Conservation (phyloP, 1,139 yeast species). For the Hyphopichia buzzinii region DNA sequence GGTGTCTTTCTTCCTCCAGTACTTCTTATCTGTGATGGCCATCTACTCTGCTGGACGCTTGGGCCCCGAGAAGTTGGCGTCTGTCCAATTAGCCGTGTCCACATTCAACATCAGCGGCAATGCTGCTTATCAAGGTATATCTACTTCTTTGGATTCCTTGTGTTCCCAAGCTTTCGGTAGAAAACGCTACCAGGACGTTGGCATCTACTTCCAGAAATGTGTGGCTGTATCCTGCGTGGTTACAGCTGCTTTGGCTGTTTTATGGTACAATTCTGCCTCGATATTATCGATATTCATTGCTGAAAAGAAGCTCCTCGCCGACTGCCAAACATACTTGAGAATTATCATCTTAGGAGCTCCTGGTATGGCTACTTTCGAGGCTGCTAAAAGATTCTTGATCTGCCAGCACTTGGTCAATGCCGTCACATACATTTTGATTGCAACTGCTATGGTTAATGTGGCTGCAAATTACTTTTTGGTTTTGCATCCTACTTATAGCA, state of each 20-base stretch:
- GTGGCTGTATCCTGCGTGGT: constrained; percentile 17
- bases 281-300: constrained; percentile 26
- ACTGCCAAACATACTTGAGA: constrained; percentile 31
- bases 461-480: constrained; percentile 25
- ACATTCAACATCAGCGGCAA: constrained; percentile 22
- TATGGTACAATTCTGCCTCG: constrained; percentile 38
- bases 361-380: constrained; percentile 36
- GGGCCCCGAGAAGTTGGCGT: constrained; percentile 19
- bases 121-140: constrained; percentile 29
- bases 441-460: constrained; percentile 34
- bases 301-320: constrained; percentile 23
- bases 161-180: constrained; percentile 43
- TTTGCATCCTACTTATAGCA: constrained; percentile 22
- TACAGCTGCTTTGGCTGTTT: constrained; percentile 18
- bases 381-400: constrained; percentile 39
- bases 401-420: constrained; percentile 40
- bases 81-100: constrained; percentile 18
- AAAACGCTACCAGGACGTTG: constrained; percentile 28
- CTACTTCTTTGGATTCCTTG: constrained; percentile 42
- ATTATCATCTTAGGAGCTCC: constrained; percentile 32
- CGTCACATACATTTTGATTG: constrained; percentile 32
- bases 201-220: constrained; percentile 36
- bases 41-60: constrained; percentile 18
- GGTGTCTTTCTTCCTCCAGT: constrained; percentile 18
- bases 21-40: constrained; percentile 16